Evolutionary conservation across 768 basidiomycete genomes (phyloP), one percentile per base, ranked within the genome.

Genomic region (Auriscalpium orientale): DNA sequence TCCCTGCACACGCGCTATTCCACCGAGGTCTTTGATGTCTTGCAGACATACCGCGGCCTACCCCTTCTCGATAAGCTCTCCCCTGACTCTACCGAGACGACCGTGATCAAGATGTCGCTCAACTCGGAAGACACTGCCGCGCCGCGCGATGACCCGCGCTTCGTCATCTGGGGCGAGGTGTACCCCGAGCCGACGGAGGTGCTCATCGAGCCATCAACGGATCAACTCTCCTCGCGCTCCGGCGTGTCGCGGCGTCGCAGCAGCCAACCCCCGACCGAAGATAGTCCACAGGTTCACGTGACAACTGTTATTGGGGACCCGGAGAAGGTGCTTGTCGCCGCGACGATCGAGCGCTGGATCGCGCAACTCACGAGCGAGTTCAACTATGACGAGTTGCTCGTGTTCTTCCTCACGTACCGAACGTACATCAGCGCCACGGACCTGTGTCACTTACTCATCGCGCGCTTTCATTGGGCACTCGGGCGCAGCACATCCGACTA

Each of bases 341-440:
- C 92, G 4, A 93, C 91, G 3, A 91, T 95, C 64, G 93, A 95
- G 68, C 85, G 93, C 0, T 92, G 91, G 90, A 85, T 97, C 54
- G 91, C 90, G 1, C 91, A 95, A 65, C 73, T 95, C 49, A 95
- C 94, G 34, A 88, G 85, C 63, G 85, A 89, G 63, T 74, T 93
- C 64, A 84, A 89, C 68, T 89, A 91, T 56, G 91, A 93, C 67
- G 89, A 93, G 62, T 76, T 94, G 33, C 78, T 92, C 55, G 84
- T 89, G 64, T 95, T 95, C 68, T 92, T 97, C 79, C 79, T 95
- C 67, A 94, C 92, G 2, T 97, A 93, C 66, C 84, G 93, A 54
- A 83, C 88, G 46, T 95, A 92, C 68, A 79, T 95, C 67, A 78
- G 78, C 52, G 83, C 88, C 2, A 75, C 87, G 54, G 90, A 93